Evolutionary conservation across 306 rosid species (phyloP).

Genomic region (Carpinus viminea): DNA sequence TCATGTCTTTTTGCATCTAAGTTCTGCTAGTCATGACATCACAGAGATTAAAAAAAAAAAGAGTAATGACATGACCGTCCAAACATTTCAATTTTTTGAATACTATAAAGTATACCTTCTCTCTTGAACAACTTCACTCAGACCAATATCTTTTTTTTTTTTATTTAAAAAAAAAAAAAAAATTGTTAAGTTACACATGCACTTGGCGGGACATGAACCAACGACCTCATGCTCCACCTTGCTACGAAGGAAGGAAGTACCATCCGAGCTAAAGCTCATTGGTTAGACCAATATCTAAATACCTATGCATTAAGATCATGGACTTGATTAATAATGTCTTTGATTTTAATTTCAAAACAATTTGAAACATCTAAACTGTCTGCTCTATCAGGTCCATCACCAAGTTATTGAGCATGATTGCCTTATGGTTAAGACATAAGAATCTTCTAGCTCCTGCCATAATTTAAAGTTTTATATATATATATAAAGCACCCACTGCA

Average conservation of each 20-base stretch:
- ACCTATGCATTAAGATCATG: background rate
- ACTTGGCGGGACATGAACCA: no score
- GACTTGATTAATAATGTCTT: background rate
- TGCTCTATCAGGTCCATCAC: background rate
- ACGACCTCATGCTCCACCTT: no score
- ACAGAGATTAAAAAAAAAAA: background rate
- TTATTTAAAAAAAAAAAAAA: no score
- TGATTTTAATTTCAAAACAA: background rate
- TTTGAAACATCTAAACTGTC: background rate
- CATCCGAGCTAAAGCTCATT: no score
- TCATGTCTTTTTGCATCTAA: background rate
- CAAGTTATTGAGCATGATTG: background rate
- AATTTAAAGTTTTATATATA: background rate
- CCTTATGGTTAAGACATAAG: background rate
- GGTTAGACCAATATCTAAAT: background rate
- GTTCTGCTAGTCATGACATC: conserved; percentile 3
- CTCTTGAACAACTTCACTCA: background rate
- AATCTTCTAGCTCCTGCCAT: background rate
- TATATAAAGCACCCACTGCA: no score
- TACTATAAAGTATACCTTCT: background rate
- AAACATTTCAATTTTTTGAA: background rate
- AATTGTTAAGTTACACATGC: no score
- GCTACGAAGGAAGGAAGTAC: no score
- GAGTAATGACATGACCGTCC: background rate
- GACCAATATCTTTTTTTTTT: background rate